These are phyloP conservation scores for Eimeria sp. DNA, from an alignment of 169 alveolate genomes.

Conservation along the genomic window DNA sequence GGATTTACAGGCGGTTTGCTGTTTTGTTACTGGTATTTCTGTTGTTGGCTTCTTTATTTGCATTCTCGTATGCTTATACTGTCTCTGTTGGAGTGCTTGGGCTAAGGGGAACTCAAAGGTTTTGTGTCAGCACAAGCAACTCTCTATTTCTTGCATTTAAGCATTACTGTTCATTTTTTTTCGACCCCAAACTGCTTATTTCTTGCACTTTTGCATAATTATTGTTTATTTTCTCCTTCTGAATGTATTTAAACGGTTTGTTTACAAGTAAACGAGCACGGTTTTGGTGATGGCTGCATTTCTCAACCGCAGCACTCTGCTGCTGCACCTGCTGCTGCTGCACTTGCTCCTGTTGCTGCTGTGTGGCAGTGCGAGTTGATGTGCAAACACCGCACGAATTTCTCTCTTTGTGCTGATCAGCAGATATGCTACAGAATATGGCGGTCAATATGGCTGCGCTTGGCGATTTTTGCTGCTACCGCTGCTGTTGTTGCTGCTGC, in stretches of 20 bases:
- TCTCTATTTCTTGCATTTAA: not conserved
- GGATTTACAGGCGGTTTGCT: not conserved
- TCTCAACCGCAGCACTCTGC: not conserved
- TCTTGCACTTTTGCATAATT: no score
- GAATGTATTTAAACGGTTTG: not conserved
- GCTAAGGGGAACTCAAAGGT: not conserved
- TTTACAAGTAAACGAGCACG: not conserved
- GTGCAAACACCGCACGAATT: not conserved
- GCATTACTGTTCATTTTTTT: not conserved
- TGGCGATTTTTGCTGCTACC: not conserved
- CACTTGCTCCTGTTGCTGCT: not conserved
- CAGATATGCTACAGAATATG: not conserved
- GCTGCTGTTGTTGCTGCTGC: constrained; percentile 9
- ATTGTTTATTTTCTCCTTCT: no score
- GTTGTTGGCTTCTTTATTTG: not conserved
- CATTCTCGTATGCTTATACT: no score
- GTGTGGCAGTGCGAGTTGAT: not conserved
- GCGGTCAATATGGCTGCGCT: not conserved
- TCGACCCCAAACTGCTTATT: no score
- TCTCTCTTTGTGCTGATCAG: not conserved
- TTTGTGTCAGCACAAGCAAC: not conserved
- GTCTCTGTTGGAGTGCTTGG: not conserved
- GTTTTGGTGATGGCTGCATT: not conserved
- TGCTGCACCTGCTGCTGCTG: not conserved
- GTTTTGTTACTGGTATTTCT: not conserved